Evolutionary conservation across 2,329 filamentous ascomycete species (phyloP), one percentile per base, ranked within the genome.

Genomic region (Conoideocrella luteorostrata): DNA sequence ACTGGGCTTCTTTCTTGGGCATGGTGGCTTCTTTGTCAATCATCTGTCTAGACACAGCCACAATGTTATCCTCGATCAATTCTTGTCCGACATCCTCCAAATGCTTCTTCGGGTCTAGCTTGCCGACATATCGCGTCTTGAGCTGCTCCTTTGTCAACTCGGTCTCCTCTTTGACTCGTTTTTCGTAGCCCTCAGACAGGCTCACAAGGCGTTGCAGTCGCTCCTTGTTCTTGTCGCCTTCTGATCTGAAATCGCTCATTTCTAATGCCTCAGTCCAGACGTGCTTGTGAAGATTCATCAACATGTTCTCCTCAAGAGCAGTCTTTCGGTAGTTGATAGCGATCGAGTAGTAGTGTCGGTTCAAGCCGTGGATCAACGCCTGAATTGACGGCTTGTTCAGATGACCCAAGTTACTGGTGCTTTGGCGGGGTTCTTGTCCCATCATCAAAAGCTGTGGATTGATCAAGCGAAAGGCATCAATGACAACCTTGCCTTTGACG

Each of bases 351-450:
- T 98, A 98, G 73, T 98, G 93, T 59, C 93, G 79, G 74, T 98
- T 98, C 35, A 98, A 78, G 46, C 93, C 93, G 67, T 98, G 93
- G 52, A 98, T 98, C 46, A 98, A 83, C 28, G 94, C 91, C 71
- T 98, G 94, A 53, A 98, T 98, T n/a, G 90, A 96, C 21, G 93
- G 94, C 72, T 98, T 98, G 75, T 98, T 97, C 54, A 98, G 78
- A 65, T 98, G 93, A 21, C 94, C 93, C 60, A 98, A 70, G 71
- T 98, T 98, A 53, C 90, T 96, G 30, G 93, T 98, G 58, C 90
- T 97, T 68, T 98, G 93, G 45, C 93, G 85, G 10, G 93, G 93
- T 65, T 98, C 93, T 65, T 98, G 93, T 3, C 93, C 93, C 67
- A 97, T 88, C 82, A 98, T 95, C 51, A 98, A 78, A 12, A 90